phyloP scores from a whole-genome alignment of 2,329 filamentous ascomycete genomes.

The Penicillium capsulatum region DNA sequence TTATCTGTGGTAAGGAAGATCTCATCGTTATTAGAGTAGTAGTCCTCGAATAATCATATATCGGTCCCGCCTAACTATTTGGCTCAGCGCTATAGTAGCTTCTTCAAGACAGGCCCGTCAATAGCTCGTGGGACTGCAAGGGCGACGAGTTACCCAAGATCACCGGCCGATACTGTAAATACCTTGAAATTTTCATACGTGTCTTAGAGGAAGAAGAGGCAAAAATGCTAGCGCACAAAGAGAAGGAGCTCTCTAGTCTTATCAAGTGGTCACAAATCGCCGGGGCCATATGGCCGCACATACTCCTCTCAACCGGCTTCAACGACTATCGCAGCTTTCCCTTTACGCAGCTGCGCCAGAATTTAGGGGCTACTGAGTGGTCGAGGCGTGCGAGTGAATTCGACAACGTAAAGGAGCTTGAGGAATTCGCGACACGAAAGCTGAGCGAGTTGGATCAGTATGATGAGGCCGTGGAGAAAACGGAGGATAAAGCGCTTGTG shows the following conservation, averaged over 20 bases:
- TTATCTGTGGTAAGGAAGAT: slow-evolving; percentile 34
- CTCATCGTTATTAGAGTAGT: slow-evolving; percentile 35
- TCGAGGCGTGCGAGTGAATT: too few species aligned
- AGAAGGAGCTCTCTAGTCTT: slow-evolving; percentile 27
- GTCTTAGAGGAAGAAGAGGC: slow-evolving; percentile 2
- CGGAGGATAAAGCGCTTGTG: too few species aligned
- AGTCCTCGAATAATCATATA: slow-evolving; percentile 39
- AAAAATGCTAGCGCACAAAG: background rate
- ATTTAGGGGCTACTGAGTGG: too few species aligned
- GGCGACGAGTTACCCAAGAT: background rate
- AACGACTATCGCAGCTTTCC: too few species aligned
- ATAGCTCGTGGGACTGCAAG: slow-evolving; percentile 5
- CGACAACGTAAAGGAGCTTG: too few species aligned
- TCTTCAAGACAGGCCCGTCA: slow-evolving; percentile 31
- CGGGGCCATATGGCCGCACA: too few species aligned
- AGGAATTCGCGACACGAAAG: too few species aligned
- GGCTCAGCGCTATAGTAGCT: slow-evolving; percentile 38
- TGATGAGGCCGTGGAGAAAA: too few species aligned
- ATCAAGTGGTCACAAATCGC: slow-evolving; percentile 6
- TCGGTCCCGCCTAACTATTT: slow-evolving; percentile 37
- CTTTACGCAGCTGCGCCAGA: too few species aligned
- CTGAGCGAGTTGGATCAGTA: too few species aligned
- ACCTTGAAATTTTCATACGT: background rate
- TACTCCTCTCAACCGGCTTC: too few species aligned
- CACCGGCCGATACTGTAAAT: background rate